phyloP scores from a whole-genome alignment of 2,329 filamentous ascomycete species.

The Sporothrix mexicana region DNA sequence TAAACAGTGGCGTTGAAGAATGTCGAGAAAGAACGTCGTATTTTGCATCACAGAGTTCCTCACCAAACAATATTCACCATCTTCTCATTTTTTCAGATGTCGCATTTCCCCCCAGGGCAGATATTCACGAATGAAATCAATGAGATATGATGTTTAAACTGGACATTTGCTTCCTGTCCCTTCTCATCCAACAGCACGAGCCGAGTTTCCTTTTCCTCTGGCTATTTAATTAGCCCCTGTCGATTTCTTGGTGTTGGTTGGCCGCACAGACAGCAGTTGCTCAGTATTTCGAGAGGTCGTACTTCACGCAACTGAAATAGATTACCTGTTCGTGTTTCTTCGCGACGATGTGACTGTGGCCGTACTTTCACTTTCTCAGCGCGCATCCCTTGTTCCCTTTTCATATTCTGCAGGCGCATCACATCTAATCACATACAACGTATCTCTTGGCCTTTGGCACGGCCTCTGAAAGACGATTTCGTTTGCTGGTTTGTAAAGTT shows the following conservation, averaged over 20 bases:
- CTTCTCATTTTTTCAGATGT: neutral
- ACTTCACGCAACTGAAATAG: neutral
- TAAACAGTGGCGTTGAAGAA: neutral
- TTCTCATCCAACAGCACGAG: neutral
- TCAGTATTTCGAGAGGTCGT: neutral
- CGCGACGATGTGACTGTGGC: conserved; percentile 11
- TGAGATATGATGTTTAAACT: neutral
- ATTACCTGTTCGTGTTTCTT: neutral
- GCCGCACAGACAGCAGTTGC: conserved; percentile 13
- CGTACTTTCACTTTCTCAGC: neutral
- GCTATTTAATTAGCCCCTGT: conserved; percentile 11
- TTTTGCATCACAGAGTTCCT: neutral
- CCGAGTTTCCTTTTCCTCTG: neutral
- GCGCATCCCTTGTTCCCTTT: neutral
- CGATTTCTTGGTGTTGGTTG: neutral
- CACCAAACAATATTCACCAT: neutral
- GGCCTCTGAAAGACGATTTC: no score
- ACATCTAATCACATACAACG: neutral
- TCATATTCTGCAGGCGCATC: neutral
- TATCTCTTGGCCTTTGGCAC: no score
- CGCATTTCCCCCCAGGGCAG: neutral
- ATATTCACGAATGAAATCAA: neutral
- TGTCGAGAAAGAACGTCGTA: neutral
- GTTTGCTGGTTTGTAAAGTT: no score
- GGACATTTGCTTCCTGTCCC: neutral